These are phyloP conservation scores for Lactuca sativa DNA, from an alignment of 129 eudicot genomes.

Conservation along the genomic window DNA sequence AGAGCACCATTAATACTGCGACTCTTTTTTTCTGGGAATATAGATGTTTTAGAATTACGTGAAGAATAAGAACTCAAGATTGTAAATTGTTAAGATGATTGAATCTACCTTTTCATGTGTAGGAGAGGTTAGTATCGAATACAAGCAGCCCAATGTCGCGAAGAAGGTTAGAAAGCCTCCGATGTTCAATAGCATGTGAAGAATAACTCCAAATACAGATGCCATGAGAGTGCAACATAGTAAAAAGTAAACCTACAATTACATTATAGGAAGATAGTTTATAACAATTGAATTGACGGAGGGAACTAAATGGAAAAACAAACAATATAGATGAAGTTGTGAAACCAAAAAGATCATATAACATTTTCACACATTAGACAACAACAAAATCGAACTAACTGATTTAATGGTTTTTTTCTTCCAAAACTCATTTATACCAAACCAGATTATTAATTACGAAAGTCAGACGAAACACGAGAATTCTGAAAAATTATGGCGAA, in stretches of 20 bases:
- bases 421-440: constrained; percentile 7
- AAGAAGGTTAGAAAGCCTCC: constrained; percentile 77
- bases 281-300: not conserved
- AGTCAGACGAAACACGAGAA: too few relatives aligned
- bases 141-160: constrained; percentile 59
- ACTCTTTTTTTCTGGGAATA: constrained; percentile 62
- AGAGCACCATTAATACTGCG: constrained; percentile 64
- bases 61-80: not conserved
- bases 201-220: constrained; percentile 67
- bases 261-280: not conserved
- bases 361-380: not conserved
- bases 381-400: too few relatives aligned
- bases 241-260: constrained; percentile 77
- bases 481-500: constrained; percentile 2
- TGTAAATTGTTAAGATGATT: not conserved
- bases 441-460: not conserved
- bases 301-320: not conserved
- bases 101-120: constrained; percentile 58
- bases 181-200: constrained; percentile 53
- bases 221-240: constrained; percentile 83
- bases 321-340: not conserved
- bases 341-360: not conserved
- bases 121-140: constrained; percentile 66
- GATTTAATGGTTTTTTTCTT: not conserved
- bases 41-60: not conserved